These are phyloP conservation scores for Crithidia bombi DNA, from an alignment of 208 protist genomes.

Conservation along the genomic window DNA sequence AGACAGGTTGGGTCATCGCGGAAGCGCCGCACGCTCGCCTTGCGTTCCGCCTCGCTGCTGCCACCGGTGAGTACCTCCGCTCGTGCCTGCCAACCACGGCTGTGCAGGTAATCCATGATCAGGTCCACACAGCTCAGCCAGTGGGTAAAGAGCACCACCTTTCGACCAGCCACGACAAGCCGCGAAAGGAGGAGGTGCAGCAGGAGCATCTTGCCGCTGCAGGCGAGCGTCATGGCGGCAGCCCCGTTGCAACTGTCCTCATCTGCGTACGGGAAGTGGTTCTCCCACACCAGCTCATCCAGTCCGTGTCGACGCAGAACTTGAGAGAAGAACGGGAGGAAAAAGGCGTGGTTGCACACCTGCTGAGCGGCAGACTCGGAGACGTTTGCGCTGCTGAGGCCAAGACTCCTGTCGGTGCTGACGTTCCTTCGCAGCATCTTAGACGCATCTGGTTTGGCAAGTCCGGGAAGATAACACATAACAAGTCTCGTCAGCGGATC, in stretches of 20 bases:
- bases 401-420: conserved; percentile 11
- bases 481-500: conserved; percentile 5
- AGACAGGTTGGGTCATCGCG: conserved; percentile 84
- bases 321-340: conserved; percentile 53
- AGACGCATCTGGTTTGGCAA: not conserved
- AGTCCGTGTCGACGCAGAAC: conserved; percentile 34
- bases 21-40: conserved; percentile 88
- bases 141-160: conserved; percentile 98
- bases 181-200: conserved; percentile 80
- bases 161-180: conserved; percentile 51
- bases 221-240: conserved; percentile 41
- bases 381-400: conserved; percentile 41
- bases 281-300: conserved; percentile 10
- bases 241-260: conserved; percentile 44
- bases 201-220: conserved; percentile 94
- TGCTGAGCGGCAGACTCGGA: conserved; percentile 56
- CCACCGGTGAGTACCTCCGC: conserved; percentile 68
- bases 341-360: conserved; percentile 68
- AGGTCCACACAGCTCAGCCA: conserved; percentile 96
- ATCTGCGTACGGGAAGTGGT: not conserved
- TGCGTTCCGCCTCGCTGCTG: conserved; percentile 61
- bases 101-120: conserved; percentile 87
- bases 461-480: conserved; percentile 6
- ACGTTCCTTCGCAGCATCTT: conserved; percentile 1
- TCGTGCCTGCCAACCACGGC: conserved; percentile 45